Evolutionary conservation across 805 yeast species (phyloP), one percentile per base, ranked within the genome.

Genomic region (Komagataella pseudopastoris): DNA sequence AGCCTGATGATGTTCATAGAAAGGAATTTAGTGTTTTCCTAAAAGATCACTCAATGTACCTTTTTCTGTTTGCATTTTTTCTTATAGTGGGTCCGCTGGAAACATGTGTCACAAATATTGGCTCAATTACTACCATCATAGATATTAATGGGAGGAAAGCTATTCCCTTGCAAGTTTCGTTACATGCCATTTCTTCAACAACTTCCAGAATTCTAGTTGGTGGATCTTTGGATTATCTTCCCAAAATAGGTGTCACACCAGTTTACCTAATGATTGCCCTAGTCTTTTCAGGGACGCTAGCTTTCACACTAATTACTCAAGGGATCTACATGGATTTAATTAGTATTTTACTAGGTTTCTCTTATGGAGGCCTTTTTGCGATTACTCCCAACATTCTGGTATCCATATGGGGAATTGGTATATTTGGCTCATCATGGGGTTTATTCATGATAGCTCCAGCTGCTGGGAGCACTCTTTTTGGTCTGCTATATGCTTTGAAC

Each of bases 401-500:
- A 1, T 72, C 83, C 3, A 78, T 86, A 2, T 93, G 96, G 89
- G 97, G 97, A 0, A 75, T 85, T 20, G 89, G 85, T 46, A 76
- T 86, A 39, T 80, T 91, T 65, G 98, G 97, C 0, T 85, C 96
- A 2, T 85, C 91, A 1, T 91, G 96, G 88, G 96, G 96, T 1
- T 70, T 85, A 36, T 85, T 88, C 61, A 81, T 89, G 78, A 71
- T 86, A 46, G 95, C 95, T 0, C 96, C 96, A 1, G 96, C 96
- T 0, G 56, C 87, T 2, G 96, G 96, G 1, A 72, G 91, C 1
- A 70, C 85, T 4, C 54, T 77, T 2, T 85, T 76, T 58, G 90
- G 95, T 5, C 59, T 85, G 50, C 56, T 81, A 10, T 89, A 83
- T 62, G 96, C 95, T 0, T 59, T 66, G 22, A 64, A 78, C 17